Evolutionary conservation across 805 yeast genomes (phyloP).

Genomic region (Saccharomycopsis sp.): DNA sequence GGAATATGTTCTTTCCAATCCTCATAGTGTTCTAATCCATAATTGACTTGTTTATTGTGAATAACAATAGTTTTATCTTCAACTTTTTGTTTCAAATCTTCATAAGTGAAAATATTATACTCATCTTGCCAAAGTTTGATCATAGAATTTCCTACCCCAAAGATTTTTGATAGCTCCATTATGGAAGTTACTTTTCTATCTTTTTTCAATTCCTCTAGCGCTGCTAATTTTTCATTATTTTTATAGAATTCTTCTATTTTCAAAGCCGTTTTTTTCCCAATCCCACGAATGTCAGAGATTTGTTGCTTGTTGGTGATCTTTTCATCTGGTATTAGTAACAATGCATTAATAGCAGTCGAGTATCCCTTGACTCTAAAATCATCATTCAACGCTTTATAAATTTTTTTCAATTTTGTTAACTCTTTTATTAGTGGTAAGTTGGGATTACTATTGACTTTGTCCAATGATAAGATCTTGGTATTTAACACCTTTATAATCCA

Average conservation of each 20-base stretch:
- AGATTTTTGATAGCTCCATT: conserved; percentile 29
- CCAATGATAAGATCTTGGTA: background rate
- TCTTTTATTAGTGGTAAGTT: conserved; percentile 12
- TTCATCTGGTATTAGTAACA: conserved; percentile 22
- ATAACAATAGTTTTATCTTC: conserved; percentile 16
- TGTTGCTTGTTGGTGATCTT: conserved; percentile 28
- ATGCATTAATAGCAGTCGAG: conserved; percentile 31
- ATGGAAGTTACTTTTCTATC: conserved; percentile 24
- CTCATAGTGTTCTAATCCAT: conserved; percentile 36
- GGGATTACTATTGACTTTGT: conserved; percentile 8
- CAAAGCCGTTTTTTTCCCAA: conserved; percentile 30
- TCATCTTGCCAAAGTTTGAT: conserved; percentile 32
- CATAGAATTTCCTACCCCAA: conserved; percentile 38
- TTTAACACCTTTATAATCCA: background rate
- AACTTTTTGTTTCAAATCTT: conserved; percentile 26
- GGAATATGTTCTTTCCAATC: conserved; percentile 39
- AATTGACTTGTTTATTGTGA: conserved; percentile 23
- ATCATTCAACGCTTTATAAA: conserved; percentile 27
- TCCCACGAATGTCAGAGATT: conserved; percentile 30
- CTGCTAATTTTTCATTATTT: conserved; percentile 26
- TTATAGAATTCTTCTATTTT: conserved; percentile 37
- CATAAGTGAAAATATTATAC: conserved; percentile 27
- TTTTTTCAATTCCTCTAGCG: conserved; percentile 19
- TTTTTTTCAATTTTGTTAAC: conserved; percentile 6
- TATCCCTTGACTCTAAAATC: conserved; percentile 32